Evolutionary conservation across 148 eudicot genomes (phyloP).

Genomic region (Gaultheria prostrata): DNA sequence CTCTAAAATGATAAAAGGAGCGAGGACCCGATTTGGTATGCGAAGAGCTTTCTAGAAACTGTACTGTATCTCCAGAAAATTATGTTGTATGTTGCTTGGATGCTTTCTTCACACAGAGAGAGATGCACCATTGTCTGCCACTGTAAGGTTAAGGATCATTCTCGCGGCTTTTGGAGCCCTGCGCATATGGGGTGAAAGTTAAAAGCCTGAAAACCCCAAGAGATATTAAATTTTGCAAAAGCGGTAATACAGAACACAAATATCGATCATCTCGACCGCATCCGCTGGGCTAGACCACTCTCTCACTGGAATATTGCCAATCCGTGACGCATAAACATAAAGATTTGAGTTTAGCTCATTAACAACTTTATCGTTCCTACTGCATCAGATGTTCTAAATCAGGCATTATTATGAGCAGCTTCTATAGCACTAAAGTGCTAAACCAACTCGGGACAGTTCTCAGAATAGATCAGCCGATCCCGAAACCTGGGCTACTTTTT

Average conservation of each 20-base stretch:
- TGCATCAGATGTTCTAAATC: background rate
- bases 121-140: conserved; percentile 88
- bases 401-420: background rate
- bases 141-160: conserved; percentile 83
- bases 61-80: background rate
- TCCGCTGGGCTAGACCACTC: background rate
- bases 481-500: background rate
- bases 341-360: background rate
- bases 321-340: background rate
- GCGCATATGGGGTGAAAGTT: conserved; percentile 18
- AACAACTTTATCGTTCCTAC: background rate
- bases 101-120: conserved; percentile 54
- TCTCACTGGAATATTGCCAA: background rate
- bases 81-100: background rate
- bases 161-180: conserved; percentile 98
- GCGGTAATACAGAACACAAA: background rate
- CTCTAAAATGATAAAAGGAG: background rate
- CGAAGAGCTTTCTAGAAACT: background rate
- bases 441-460: background rate
- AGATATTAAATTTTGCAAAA: background rate
- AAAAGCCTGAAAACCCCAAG: background rate
- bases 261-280: too few species aligned
- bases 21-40: background rate
- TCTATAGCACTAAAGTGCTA: background rate
- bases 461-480: background rate